Percentiles rank a stretch among this genome's conserved stretches.
Conservation (phyloP, 306 rosid genomes). For the Trifolium subterraneum region DNA sequence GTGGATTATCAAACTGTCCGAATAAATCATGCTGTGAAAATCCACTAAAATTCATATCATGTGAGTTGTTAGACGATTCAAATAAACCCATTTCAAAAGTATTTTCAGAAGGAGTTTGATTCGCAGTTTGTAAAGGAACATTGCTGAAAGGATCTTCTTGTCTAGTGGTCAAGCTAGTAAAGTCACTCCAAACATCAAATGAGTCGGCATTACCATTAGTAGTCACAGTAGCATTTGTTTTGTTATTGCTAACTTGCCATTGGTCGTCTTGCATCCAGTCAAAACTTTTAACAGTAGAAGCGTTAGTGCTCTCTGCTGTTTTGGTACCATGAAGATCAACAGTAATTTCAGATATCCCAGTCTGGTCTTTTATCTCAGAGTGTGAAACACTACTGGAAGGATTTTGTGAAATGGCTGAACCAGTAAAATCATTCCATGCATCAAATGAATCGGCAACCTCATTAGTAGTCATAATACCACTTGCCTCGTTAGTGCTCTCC, state of each 20-base stretch:
- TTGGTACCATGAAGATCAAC: constrained; percentile 42
- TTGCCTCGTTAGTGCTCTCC: constrained; percentile 45
- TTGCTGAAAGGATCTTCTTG: constrained; percentile 51
- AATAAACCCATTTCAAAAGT: constrained; percentile 52
- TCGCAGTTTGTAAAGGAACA: constrained; percentile 50
- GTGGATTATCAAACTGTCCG: constrained; percentile 48
- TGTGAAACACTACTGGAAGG: constrained; percentile 52
- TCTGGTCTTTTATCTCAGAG: constrained; percentile 43
- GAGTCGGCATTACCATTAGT: constrained; percentile 46
- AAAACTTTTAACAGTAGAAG: constrained; percentile 45
- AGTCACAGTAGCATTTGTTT: constrained; percentile 44
- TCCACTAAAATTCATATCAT: constrained; percentile 56
- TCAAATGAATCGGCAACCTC: constrained; percentile 56
- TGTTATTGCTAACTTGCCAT: constrained; percentile 51
- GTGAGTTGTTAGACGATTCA: constrained; percentile 47
- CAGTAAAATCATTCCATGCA: constrained; percentile 72
- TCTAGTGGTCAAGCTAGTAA: constrained; percentile 52
- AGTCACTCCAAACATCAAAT: constrained; percentile 70
- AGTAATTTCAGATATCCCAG: constrained; percentile 52
- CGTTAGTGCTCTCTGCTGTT: constrained; percentile 41
- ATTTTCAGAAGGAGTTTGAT: constrained; percentile 47
- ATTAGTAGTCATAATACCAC: constrained; percentile 42
- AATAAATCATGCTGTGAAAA: constrained; percentile 53
- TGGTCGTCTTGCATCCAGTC: constrained; percentile 61
- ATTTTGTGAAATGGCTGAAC: constrained; percentile 52